Conservation (phyloP, 805 yeast species). For the Candida broadrunensis region DNA sequence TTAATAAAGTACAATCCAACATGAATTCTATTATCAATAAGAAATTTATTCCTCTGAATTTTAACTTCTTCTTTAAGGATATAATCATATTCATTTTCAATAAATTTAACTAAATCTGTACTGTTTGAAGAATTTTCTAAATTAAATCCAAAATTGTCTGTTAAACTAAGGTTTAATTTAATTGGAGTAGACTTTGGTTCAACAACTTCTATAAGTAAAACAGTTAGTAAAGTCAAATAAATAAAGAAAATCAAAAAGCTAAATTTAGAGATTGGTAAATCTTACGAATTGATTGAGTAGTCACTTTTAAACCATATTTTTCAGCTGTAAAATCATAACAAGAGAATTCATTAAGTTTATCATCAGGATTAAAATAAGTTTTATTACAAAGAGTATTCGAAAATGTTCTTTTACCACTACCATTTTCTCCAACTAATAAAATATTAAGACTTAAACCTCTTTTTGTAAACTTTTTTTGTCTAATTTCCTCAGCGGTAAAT, state of each 20-base stretch:
- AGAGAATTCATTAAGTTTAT: background rate
- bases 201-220: background rate
- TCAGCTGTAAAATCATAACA: too few species aligned
- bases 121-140: slow-evolving; percentile 16
- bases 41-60: slow-evolving; percentile 17
- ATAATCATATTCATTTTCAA: slow-evolving; percentile 73
- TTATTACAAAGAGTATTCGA: slow-evolving; percentile 70
- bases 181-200: slow-evolving; percentile 12
- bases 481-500: slow-evolving; percentile 18
- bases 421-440: slow-evolving; percentile 37
- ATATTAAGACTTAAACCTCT: slow-evolving; percentile 22
- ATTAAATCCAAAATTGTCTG: slow-evolving; percentile 23
- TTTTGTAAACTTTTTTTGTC: slow-evolving; percentile 16
- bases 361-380: slow-evolving; percentile 4
- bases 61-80: slow-evolving; percentile 63
- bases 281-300: slow-evolving; percentile 2
- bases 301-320: slow-evolving; percentile 8
- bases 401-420: slow-evolving; percentile 67
- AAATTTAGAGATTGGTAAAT: too few species aligned
- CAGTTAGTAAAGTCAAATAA: background rate
- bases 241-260: too few species aligned
- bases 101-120: slow-evolving; percentile 50
- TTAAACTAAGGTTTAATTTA: slow-evolving; percentile 17
- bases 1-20: slow-evolving; percentile 77
- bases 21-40: slow-evolving; percentile 67